Evolutionary conservation across 257 asterid species (phyloP).

Genomic region (Orobanche coerulescens): DNA sequence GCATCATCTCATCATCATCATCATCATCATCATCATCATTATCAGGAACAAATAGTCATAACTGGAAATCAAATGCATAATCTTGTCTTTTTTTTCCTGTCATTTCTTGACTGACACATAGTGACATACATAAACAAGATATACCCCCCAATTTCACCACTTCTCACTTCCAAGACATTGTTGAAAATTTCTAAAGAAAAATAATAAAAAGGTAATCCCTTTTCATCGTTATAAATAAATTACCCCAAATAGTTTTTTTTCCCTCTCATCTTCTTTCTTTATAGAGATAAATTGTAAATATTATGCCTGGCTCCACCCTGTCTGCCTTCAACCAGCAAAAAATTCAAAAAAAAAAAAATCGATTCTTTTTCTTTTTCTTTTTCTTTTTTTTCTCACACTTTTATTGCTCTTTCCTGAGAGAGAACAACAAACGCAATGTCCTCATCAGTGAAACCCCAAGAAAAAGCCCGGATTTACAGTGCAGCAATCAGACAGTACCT

Average conservation of each 20-base stretch:
- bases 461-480: constrained; percentile 33
- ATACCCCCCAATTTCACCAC: background rate
- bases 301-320: constrained; percentile 70
- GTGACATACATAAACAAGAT: background rate
- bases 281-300: constrained; percentile 15
- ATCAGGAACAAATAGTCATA: constrained; percentile 11
- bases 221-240: no score
- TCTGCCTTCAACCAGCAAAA: constrained; percentile 48
- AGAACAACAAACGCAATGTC: constrained; percentile 23
- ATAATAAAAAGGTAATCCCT: constrained; percentile 18
- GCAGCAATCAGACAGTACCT: constrained; percentile 29
- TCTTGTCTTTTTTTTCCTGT: background rate
- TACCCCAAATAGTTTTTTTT: background rate
- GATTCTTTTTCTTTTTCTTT: no score
- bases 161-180: constrained; percentile 19
- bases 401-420: background rate
- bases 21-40: constrained; percentile 4
- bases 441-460: constrained; percentile 30
- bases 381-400: background rate
- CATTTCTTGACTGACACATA: background rate
- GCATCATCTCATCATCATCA: background rate
- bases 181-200: background rate
- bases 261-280: constrained; percentile 2
- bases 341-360: constrained; percentile 20
- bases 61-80: constrained; percentile 7